phyloP scores from a whole-genome alignment of 768 basidiomycete genomes.

The Rhodosporidiobolus sp. region DNA sequence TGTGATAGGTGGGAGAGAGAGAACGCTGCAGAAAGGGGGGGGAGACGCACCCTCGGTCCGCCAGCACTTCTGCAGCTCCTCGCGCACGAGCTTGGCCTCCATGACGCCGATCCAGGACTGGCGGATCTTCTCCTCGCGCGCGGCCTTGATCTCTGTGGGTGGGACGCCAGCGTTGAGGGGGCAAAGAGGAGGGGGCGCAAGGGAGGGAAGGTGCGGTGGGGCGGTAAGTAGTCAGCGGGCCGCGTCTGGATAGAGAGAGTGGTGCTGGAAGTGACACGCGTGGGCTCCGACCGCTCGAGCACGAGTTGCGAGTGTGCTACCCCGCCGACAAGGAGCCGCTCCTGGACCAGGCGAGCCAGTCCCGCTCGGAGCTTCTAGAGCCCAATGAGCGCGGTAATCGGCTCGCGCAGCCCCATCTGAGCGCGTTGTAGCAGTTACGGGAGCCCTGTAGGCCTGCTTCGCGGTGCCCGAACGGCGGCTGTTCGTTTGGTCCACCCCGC shows the following conservation, averaged over 20 bases:
- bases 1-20: too few relatives aligned
- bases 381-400: too few relatives aligned
- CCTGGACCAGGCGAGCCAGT: too few relatives aligned
- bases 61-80: slow-evolving; percentile 86
- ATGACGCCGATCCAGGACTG: slow-evolving; percentile 94
- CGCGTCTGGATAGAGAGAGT: neutral
- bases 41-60: slow-evolving; percentile 61
- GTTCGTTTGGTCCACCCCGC: too few relatives aligned
- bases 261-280: neutral
- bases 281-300: too few relatives aligned
- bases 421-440: too few relatives aligned
- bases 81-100: slow-evolving; percentile 83
- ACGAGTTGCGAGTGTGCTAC: too few relatives aligned
- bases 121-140: slow-evolving; percentile 69
- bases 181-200: neutral
- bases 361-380: too few relatives aligned
- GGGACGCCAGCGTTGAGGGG: neutral
- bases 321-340: too few relatives aligned
- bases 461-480: too few relatives aligned
- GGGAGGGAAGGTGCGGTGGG: neutral
- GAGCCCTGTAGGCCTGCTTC: too few relatives aligned
- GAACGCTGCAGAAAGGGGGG: neutral
- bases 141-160: slow-evolving; percentile 27
- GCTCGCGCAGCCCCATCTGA: too few relatives aligned
- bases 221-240: neutral